Evolutionary conservation across 2,329 filamentous ascomycete species (phyloP).

Genomic region (Colletotrichum salicis): DNA sequence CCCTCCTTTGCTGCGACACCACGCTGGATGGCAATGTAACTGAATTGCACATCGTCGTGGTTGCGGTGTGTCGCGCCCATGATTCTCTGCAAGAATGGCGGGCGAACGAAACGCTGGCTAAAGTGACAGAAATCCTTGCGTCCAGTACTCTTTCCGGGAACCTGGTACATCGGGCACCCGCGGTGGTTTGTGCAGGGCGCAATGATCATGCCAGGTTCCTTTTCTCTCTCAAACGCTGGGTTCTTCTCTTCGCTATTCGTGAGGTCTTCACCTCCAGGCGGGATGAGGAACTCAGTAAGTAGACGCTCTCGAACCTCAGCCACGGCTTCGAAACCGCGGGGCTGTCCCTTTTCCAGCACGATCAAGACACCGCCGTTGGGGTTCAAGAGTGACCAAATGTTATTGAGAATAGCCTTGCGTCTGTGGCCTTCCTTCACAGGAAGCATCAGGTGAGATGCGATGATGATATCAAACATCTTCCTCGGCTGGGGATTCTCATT

Average conservation of each 20-base stretch:
- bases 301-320: slow-evolving; percentile 85
- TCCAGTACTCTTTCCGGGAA: slow-evolving; percentile 74
- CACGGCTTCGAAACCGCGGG: slow-evolving; percentile 91
- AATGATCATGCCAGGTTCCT: slow-evolving; percentile 72
- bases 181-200: slow-evolving; percentile 90
- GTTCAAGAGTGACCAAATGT: slow-evolving; percentile 88
- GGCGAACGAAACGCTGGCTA: slow-evolving; percentile 86
- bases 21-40: slow-evolving; percentile 86
- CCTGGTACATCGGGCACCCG: slow-evolving; percentile 87
- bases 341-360: slow-evolving; percentile 89
- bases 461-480: slow-evolving; percentile 89
- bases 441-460: slow-evolving; percentile 87
- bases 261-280: slow-evolving; percentile 58
- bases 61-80: slow-evolving; percentile 77
- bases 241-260: slow-evolving; percentile 52
- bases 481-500: slow-evolving; percentile 64
- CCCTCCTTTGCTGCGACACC: slow-evolving; percentile 60
- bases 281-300: slow-evolving; percentile 78
- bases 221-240: slow-evolving; percentile 52
- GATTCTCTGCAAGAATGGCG: slow-evolving; percentile 82
- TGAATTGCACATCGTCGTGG: slow-evolving; percentile 91
- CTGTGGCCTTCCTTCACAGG: slow-evolving; percentile 79
- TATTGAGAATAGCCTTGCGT: slow-evolving; percentile 83
- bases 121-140: slow-evolving; percentile 94
- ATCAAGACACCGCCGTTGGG: slow-evolving; percentile 88